Evolutionary conservation across 192 early-diverging fungal genomes (phyloP).

Genomic region (Endogone sp.): DNA sequence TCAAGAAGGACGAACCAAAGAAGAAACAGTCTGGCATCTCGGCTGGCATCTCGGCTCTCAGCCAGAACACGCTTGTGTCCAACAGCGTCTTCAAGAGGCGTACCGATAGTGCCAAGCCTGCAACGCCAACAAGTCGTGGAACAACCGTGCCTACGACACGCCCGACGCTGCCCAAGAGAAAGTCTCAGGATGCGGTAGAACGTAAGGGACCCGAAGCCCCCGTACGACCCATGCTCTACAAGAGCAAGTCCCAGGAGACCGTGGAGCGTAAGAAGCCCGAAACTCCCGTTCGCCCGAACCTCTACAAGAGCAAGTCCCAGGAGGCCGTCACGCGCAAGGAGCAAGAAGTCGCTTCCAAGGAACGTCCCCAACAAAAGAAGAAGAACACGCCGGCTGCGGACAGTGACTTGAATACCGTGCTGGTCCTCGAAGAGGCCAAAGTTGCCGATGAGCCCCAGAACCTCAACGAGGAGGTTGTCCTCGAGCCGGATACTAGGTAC

Average conservation of each 20-base stretch:
- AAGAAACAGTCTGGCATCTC: not conserved
- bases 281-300: too few relatives aligned
- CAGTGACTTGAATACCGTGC: too few relatives aligned
- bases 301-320: not conserved
- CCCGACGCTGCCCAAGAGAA: too few relatives aligned
- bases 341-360: not conserved
- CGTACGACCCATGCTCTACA: too few relatives aligned
- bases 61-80: constrained; percentile 10
- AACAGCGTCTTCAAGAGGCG: constrained; percentile 12
- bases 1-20: not conserved
- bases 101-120: not conserved
- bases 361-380: not conserved
- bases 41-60: not conserved
- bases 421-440: not conserved
- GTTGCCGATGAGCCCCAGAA: not conserved
- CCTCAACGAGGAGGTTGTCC: not conserved
- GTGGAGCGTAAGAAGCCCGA: not conserved
- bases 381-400: too few relatives aligned
- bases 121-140: not conserved
- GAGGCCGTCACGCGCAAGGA: not conserved
- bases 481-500: not conserved
- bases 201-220: not conserved
- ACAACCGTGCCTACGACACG: not conserved
- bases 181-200: not conserved
- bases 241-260: not conserved